Base-by-base conservation (phyloP, 306 rosid genomes). In the Parietaria judaica region DNA sequence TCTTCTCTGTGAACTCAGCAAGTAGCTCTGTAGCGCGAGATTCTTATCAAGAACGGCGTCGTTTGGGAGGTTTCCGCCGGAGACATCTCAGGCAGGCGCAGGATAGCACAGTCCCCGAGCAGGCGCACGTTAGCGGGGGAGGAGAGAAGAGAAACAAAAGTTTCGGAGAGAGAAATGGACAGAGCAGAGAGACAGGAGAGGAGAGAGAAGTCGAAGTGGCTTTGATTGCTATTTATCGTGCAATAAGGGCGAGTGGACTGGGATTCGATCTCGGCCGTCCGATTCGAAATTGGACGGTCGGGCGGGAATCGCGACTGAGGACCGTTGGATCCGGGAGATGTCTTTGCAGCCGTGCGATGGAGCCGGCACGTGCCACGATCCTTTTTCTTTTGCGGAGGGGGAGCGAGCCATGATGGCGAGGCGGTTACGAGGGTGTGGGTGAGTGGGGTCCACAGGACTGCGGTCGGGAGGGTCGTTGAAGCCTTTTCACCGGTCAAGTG, bases 281-380 rank as follows among this genome's bases (percentile, higher is more conserved):
- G 87, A 81, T 90, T 3, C 3, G 10, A 14, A 8, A 68, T 68
- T 70, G 0, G 0, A 44, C 48, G 75, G 72, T 59, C 0, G 3
- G 66, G 54, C 58, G 6, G 6, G 0, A 5, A 11, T 0, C 8
- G 43, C 55, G 55, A 77, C 67, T 76, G 17, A 38, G 51, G 79
- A 81, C 84, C 87, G 76, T 81, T 70, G 65, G 86, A 81, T 86
- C 72, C 45, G 66, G 65, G 76, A 73, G 60, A 11, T 12, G 6
- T 35, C 31, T 23, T 23, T 23, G 31, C 1, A 8, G 9, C 56
- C 56, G 56, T 51, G 11, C 1, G 56, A 51, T 15, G 11, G 7
- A 17, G 69, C 65, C 75, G 85, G 89, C 95, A 87, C 90, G 95
- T 87, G 97, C 85, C 69, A 59, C 39, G 14, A 43, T 38, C 43